These are phyloP conservation scores for Alisma plantagoaquatica DNA, from an alignment of 106 monocot species.

Conservation along the genomic window DNA sequence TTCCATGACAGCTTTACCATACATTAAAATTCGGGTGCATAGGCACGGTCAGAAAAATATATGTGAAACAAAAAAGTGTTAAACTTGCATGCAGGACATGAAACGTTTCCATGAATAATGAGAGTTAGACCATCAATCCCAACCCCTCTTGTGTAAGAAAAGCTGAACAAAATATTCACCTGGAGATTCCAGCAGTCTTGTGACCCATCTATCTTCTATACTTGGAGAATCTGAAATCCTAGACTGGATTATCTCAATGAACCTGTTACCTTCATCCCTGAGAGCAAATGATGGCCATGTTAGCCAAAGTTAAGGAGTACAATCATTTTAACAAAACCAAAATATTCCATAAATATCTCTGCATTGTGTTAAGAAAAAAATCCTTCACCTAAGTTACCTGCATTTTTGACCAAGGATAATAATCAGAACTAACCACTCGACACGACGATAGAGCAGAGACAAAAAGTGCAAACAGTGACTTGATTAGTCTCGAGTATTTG, in stretches of 20 bases:
- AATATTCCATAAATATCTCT: too few relatives aligned
- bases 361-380: too few relatives aligned
- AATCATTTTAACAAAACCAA: neutral
- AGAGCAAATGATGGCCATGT: too few relatives aligned
- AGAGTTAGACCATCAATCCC: neutral
- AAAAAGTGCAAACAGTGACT: too few relatives aligned
- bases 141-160: too few relatives aligned
- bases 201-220: slow-evolving; percentile 9
- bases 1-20: slow-evolving; percentile 42
- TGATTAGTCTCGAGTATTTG: too few relatives aligned
- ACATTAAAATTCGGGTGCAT: slow-evolving; percentile 23
- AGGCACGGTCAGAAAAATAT: slow-evolving; percentile 12
- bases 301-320: too few relatives aligned
- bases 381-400: too few relatives aligned
- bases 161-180: slow-evolving; percentile 2
- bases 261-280: slow-evolving; percentile 58
- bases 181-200: slow-evolving; percentile 5
- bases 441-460: too few relatives aligned
- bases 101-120: slow-evolving; percentile 10
- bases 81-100: slow-evolving; percentile 10
- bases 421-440: too few relatives aligned
- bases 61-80: slow-evolving; percentile 18
- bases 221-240: slow-evolving; percentile 41
- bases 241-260: slow-evolving; percentile 54
- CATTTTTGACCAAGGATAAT: too few relatives aligned